Percentiles rank a stretch among this genome's conserved stretches.
Evolutionary conservation across 2,329 filamentous ascomycete genomes (phyloP).

Genomic region (Paracoccidioides brasiliensis): DNA sequence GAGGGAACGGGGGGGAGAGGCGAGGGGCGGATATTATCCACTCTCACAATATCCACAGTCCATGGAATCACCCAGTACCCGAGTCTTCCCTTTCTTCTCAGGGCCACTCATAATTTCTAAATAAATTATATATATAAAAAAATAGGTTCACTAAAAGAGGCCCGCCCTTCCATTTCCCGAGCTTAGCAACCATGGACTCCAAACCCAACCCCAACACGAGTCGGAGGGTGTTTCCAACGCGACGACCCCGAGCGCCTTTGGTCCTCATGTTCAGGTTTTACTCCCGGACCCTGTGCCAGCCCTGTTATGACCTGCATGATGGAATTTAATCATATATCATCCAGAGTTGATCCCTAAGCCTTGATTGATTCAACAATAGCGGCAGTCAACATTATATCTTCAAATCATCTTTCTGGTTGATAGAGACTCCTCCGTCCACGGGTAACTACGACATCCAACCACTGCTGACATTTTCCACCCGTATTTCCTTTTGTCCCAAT

Average conservation of each 20-base stretch:
- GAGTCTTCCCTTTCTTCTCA: not conserved
- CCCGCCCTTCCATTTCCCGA: conserved; percentile 2
- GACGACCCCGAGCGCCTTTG: not conserved
- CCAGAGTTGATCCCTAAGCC: conserved; percentile 4
- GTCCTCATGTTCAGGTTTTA: conserved; percentile 1
- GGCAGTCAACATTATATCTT: not conserved
- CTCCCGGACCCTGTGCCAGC: conserved; percentile 1
- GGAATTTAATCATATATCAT: conserved; percentile 5
- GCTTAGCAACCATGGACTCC: not conserved
- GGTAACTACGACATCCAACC: not conserved
- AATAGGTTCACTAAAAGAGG: conserved; percentile 1
- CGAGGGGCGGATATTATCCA: not conserved
- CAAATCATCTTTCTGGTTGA: not conserved
- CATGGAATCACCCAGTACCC: not conserved
- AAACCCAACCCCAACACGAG: not conserved
- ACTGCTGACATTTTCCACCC: not conserved
- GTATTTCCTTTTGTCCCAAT: not conserved
- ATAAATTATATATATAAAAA: not conserved
- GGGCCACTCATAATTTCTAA: not conserved
- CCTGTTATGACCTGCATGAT: conserved; percentile 5
- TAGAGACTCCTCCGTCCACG: not conserved
- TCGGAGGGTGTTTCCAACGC: not conserved
- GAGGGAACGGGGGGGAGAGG: not conserved
- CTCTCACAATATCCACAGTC: not conserved
- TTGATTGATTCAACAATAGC: conserved; percentile 3